phyloP scores from a whole-genome alignment of 345 rosid species.

The Geranium rotundifolium region DNA sequence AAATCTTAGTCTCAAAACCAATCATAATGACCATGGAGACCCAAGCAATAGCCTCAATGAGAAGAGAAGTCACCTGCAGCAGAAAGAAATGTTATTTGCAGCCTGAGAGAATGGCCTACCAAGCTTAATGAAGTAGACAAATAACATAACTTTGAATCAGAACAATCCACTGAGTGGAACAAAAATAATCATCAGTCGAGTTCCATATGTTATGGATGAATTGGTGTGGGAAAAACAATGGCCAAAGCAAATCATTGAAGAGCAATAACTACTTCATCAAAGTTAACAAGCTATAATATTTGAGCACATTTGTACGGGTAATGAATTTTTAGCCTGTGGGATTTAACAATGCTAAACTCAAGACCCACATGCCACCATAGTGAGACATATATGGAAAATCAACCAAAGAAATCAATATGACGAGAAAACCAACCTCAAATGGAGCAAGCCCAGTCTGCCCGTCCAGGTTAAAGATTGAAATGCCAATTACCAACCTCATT shows the following conservation, averaged over 20 bases:
- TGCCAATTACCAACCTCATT: conserved; percentile 52
- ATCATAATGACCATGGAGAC: conserved; percentile 62
- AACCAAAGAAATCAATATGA: background rate
- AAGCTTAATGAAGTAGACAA: background rate
- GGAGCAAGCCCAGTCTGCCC: conserved; percentile 56
- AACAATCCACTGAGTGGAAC: background rate
- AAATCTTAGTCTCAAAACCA: conserved; percentile 51
- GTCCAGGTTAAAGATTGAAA: conserved; percentile 49
- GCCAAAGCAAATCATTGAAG: background rate
- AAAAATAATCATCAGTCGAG: background rate
- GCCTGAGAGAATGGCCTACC: background rate
- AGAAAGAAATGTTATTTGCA: conserved; percentile 8
- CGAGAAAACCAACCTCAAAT: conserved; percentile 52
- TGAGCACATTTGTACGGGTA: too few species aligned
- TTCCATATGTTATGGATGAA: background rate
- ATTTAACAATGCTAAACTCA: background rate
- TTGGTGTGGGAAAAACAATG: background rate
- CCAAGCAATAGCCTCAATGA: conserved; percentile 70
- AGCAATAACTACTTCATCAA: background rate
- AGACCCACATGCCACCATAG: background rate
- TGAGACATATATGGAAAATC: background rate
- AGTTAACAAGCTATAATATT: background rate
- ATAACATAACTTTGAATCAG: background rate
- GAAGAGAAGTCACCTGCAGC: conserved; percentile 52
- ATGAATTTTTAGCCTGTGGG: background rate